Base-by-base conservation (phyloP, 768 basidiomycete genomes). In the Hypholoma fasciculare region DNA sequence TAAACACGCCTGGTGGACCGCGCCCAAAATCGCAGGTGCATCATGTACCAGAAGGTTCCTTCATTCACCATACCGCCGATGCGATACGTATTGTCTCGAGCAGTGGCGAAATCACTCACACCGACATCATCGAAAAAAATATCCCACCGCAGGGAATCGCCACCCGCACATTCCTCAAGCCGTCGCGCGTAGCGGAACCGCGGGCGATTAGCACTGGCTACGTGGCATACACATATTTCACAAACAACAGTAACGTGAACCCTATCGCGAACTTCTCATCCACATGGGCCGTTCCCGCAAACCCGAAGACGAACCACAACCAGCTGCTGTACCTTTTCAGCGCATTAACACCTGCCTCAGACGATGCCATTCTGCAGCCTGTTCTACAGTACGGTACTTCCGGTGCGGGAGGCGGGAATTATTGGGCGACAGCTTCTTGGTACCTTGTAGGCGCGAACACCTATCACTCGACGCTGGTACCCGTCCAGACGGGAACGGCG, bases 361-460 rank as follows among this genome's bases (percentile, higher is more conserved):
- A 54, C 30, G 62, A 58, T 30, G 59, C 64, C 12, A 71, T 71
- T 36, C 46, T 68, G 16, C 68, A 68, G 43, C 64, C 67, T 12
- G 68, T 69, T 6, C 53, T 69, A 17, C 63, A 70, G 50, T 70
- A 63, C 57, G 67, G 69, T 5, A 49, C 52, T 2, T 68, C 65
- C 13, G 62, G 56, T 6, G 63, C 66, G 0, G 69, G 69, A 0
- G 69, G 69, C 7, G 67, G 64, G 4, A 47, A 59, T 14, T 68
- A 66, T 54, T 70, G 67, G 67, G 57, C 61, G 14, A 61, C 68
- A n/a, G 67, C 65, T 13, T 54, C 56, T 1, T 70, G 69, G 69
- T 67, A 64, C 57, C 39, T 65, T 30, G 38, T 52, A 1, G 47
- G 56, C 1, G 19, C 30, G 1, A 46, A 49, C 30, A 52, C 54